phyloP scores from a whole-genome alignment of 192 early-diverging fungal genomes.

The Coemansia sp. region DNA sequence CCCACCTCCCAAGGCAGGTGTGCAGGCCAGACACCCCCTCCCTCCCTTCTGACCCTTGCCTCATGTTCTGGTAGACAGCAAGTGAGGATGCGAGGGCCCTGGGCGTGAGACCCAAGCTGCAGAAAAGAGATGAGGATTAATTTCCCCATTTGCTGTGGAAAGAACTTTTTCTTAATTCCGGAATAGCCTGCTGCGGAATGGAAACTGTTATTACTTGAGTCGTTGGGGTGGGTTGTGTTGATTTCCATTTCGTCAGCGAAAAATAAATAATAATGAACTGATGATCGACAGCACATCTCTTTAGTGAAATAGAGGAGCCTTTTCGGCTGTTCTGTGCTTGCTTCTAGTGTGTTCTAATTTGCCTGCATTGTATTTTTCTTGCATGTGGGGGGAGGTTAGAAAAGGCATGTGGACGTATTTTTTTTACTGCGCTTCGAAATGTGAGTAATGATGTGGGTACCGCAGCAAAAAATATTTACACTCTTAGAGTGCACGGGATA shows the following conservation, averaged over 20 bases:
- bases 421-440: background rate
- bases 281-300: background rate
- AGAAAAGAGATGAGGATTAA: slow-evolving; percentile 10
- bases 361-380: background rate
- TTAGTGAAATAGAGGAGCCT: background rate
- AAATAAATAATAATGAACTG: background rate
- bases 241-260: slow-evolving; percentile 7
- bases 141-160: slow-evolving; percentile 7
- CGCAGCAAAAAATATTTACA: slow-evolving; percentile 2
- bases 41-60: background rate
- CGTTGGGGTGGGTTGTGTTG: background rate
- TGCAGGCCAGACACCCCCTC: background rate
- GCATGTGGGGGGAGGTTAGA: background rate
- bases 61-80: background rate
- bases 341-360: slow-evolving; percentile 3
- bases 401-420: background rate
- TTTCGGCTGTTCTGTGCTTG: background rate
- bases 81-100: background rate
- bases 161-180: background rate
- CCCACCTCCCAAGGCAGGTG: background rate
- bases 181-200: slow-evolving; percentile 1
- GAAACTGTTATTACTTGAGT: background rate
- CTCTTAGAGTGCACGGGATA: background rate
- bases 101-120: background rate
- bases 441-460: background rate